Evolutionary conservation across 805 yeast species (phyloP).

Genomic region (Saccharomycopsis sp.): DNA sequence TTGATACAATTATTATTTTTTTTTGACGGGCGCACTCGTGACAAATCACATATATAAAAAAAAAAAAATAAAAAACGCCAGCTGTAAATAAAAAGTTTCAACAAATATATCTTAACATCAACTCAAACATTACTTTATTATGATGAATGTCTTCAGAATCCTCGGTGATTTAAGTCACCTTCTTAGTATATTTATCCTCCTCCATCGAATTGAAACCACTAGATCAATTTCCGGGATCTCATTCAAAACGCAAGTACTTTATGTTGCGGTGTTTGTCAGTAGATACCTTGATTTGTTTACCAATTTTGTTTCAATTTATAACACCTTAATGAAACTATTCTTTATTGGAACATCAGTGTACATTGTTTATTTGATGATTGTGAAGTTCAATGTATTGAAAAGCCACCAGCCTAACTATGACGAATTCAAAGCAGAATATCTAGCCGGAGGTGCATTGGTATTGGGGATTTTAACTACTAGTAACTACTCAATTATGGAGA

Average conservation of each 20-base stretch:
- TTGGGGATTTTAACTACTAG: constrained; percentile 59
- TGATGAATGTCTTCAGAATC: constrained; percentile 38
- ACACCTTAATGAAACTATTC: constrained; percentile 71
- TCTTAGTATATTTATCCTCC: constrained; percentile 67
- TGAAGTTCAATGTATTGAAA: constrained; percentile 46
- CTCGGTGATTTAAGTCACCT: constrained; percentile 78
- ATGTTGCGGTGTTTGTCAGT: constrained; percentile 62
- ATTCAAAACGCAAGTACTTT: constrained; percentile 77
- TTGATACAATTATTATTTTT: too few species aligned
- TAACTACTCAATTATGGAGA: constrained; percentile 53
- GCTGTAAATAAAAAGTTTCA: too few species aligned
- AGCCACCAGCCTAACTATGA: constrained; percentile 55
- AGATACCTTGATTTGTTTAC: constrained; percentile 62
- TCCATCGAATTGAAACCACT: constrained; percentile 59
- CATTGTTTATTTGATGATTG: constrained; percentile 63
- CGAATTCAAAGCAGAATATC: constrained; percentile 66
- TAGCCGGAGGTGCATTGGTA: constrained; percentile 55
- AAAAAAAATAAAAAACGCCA: too few species aligned
- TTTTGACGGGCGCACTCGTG: too few species aligned
- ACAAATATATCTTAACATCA: too few species aligned
- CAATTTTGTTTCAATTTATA: constrained; percentile 62
- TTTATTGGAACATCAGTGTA: constrained; percentile 72
- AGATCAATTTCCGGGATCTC: constrained; percentile 78
- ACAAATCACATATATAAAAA: too few species aligned
- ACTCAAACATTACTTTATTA: constrained; percentile 16